A percentile compares a stretch with the other conserved stretches of the same genome.
Evolutionary conservation across 2,329 filamentous ascomycete genomes (phyloP).

Genomic region (Aspergillus texensis): DNA sequence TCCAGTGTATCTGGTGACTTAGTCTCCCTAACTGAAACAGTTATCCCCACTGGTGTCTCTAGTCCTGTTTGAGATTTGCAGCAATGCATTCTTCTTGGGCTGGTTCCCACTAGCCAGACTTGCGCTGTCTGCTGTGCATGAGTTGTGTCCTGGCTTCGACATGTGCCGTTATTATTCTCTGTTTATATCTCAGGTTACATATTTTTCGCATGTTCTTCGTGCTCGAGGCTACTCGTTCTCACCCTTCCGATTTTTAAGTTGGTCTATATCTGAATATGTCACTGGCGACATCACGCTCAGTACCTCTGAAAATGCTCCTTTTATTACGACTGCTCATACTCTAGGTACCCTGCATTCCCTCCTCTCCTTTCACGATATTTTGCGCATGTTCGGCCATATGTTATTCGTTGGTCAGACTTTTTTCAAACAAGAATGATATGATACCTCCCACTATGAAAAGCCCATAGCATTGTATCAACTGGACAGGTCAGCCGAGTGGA

Average conservation of each 20-base stretch:
- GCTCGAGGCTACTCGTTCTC: neutral
- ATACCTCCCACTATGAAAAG: neutral
- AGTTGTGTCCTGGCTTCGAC: neutral
- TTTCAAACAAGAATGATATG: neutral
- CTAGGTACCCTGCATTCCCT: neutral
- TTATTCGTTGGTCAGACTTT: neutral
- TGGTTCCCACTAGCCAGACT: neutral
- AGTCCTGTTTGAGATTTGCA: neutral
- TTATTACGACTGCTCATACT: neutral
- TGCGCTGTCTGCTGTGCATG: neutral
- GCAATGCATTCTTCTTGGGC: neutral
- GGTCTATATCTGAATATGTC: neutral
- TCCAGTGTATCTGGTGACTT: neutral
- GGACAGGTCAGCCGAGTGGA: neutral
- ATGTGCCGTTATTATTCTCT: slow-evolving; percentile 13
- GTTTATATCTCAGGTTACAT: slow-evolving; percentile 19
- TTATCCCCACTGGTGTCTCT: neutral
- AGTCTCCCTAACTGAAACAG: neutral
- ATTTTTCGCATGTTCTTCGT: slow-evolving; percentile 5
- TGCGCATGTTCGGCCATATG: neutral
- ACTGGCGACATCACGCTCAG: neutral
- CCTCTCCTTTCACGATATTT: neutral
- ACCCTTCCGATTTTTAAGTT: neutral
- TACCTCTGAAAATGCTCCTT: neutral
- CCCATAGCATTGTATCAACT: neutral